A percentile compares a stretch with the other conserved stretches of the same genome.
Evolutionary conservation across 331 rosid genomes (phyloP).

Genomic region (Acacia concinna): DNA sequence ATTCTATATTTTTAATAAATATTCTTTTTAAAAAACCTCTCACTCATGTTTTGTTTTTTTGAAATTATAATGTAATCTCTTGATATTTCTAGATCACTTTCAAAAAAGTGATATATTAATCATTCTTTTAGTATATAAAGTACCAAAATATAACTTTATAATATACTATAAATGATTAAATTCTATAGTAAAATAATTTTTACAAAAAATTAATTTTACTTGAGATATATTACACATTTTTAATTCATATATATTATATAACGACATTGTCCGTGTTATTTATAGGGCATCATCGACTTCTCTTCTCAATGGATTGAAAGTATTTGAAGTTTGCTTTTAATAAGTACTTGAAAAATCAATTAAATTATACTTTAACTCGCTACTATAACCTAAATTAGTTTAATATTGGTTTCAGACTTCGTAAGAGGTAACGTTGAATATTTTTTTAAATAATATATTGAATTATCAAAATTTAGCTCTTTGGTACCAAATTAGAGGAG

Average conservation of each 20-base stretch:
- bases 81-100: neutral
- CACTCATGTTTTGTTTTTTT: neutral
- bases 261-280: no score
- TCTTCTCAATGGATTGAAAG: neutral
- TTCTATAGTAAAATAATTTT: no score
- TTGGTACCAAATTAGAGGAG: neutral
- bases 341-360: neutral
- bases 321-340: no score
- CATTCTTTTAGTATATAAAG: neutral
- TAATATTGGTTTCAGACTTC: neutral
- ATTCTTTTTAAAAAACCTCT: neutral
- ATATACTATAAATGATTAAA: no score
- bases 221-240: no score
- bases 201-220: no score
- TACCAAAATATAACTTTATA: neutral
- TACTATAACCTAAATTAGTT: neutral
- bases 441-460: no score
- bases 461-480: neutral
- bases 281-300: no score
- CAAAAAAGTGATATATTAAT: neutral
- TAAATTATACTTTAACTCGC: no score
- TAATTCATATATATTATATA: no score
- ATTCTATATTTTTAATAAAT: no score
- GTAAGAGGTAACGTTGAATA: neutral
- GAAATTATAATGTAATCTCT: neutral